Percentiles rank a stretch among this genome's conserved stretches.
These are phyloP conservation scores for Ceratocystis eucalypticola DNA, from an alignment of 2,329 filamentous ascomycete genomes.

Conservation along the genomic window DNA sequence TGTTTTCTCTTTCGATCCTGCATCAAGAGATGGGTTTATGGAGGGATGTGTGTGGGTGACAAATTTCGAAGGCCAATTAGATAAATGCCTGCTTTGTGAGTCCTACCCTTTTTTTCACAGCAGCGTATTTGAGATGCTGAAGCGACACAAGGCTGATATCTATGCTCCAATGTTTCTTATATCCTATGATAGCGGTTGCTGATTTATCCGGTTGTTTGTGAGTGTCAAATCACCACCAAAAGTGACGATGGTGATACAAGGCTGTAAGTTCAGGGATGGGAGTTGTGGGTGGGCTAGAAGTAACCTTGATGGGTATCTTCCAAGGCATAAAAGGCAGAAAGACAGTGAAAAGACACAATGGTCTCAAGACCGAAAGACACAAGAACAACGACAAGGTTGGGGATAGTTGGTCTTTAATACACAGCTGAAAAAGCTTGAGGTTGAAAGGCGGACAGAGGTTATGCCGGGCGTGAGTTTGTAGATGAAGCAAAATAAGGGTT, in stretches of 20 bases:
- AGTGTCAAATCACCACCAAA: background rate
- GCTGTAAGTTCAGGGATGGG: background rate
- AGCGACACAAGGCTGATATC: background rate
- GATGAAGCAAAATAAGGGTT: too few relatives aligned
- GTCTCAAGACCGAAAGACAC: too few relatives aligned
- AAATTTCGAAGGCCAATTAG: background rate
- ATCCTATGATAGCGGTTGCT: background rate
- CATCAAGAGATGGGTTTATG: slow-evolving; percentile 1
- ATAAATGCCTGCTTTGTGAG: background rate
- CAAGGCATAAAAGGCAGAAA: too few relatives aligned
- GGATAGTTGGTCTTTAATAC: too few relatives aligned
- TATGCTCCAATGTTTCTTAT: background rate
- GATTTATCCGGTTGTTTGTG: background rate
- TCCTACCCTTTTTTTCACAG: background rate
- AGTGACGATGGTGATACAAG: background rate
- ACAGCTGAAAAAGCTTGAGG: too few relatives aligned
- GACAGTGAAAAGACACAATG: background rate
- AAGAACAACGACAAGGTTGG: too few relatives aligned
- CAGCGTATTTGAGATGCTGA: background rate
- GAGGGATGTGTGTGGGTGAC: background rate
- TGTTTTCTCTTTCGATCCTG: slow-evolving; percentile 16
- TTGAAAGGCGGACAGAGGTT: too few relatives aligned
- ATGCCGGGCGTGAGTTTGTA: too few relatives aligned
- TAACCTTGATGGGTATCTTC: background rate
- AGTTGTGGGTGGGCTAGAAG: background rate